Evolutionary conservation across 257 asterid genomes (phyloP), one percentile per base, ranked within the genome.

Genomic region (Echites panduratus): DNA sequence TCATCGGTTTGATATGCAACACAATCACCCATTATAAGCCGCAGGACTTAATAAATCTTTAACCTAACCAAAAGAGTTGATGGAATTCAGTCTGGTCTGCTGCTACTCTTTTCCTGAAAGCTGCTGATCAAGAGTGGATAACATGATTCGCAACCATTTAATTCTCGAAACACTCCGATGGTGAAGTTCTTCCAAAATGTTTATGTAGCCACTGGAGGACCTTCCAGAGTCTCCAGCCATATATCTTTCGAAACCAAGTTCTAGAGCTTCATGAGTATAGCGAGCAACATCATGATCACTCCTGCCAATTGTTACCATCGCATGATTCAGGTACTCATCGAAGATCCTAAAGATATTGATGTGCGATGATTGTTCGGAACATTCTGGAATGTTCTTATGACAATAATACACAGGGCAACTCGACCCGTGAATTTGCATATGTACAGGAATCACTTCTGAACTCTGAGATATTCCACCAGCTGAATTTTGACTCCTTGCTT

Each of bases 141-240:
- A 73, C 75, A 70, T 56, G 73, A 32, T 44, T 38, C 73, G 69
- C 78, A 89, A 62, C 75, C 62, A 53, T 14, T n/a, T 24, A 2
- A 79, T 76, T 72, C 89, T 84, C 75, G 38, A 16, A 73, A 43
- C 20, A 76, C 89, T 85, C 73, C 81, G 19, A 50, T 17, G 52
- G 41, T 43, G 85, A 79, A 89, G 89, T 70, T 78, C 84, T 68
- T 82, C 83, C 90, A 86, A 69, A 61, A 80, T 14, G 41, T 40
- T 29, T 41, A 81, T 63, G 54, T 83, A 86, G 29, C 75, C 86
- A 56, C 73, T 47, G 70, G 53, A 13, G 3, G 82, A 61, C 40
- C 83, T 75, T 58, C 70, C 77, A 2, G 73, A 79, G 22, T 9
- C 78, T 44, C 70, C 80, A 1, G 61, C 56, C 78, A 40, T 63